Evolutionary conservation across 129 eudicot genomes (phyloP).

Genomic region (Ambrosia artemisiifolia): DNA sequence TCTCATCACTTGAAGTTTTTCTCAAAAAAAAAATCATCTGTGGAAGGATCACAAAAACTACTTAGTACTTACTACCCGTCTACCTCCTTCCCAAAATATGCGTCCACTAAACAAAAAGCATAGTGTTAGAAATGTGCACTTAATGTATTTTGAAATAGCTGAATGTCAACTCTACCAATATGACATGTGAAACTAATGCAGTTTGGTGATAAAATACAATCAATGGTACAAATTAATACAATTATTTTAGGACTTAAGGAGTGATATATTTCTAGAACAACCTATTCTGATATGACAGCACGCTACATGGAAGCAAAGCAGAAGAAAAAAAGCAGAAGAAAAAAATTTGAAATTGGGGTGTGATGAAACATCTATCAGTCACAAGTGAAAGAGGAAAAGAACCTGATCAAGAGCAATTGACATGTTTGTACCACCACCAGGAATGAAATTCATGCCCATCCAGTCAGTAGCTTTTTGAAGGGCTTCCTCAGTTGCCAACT

Average conservation of each 20-base stretch:
- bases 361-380: too few species aligned
- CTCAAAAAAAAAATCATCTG: slow-evolving; percentile 3
- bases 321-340: too few species aligned
- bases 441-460: slow-evolving; percentile 65
- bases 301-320: not conserved
- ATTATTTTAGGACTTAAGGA: not conserved
- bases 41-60: not conserved
- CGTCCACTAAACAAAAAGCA: not conserved
- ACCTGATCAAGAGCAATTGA: slow-evolving; percentile 74
- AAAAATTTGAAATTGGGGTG: too few species aligned
- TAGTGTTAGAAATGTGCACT: not conserved
- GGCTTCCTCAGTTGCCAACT: slow-evolving; percentile 54
- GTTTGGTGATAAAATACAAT: not conserved
- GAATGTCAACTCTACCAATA: not conserved
- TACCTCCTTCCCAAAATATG: not conserved
- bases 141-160: not conserved
- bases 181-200: not conserved
- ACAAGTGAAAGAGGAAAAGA: slow-evolving; percentile 10
- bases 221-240: not conserved
- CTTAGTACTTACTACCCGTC: too few species aligned
- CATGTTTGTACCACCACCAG: slow-evolving; percentile 87
- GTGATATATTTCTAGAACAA: not conserved
- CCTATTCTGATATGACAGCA: not conserved
- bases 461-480: slow-evolving; percentile 64
- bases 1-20: not conserved